phyloP scores from a whole-genome alignment of 1,284 basidiomycete species.

The Ustilago lituana region DNA sequence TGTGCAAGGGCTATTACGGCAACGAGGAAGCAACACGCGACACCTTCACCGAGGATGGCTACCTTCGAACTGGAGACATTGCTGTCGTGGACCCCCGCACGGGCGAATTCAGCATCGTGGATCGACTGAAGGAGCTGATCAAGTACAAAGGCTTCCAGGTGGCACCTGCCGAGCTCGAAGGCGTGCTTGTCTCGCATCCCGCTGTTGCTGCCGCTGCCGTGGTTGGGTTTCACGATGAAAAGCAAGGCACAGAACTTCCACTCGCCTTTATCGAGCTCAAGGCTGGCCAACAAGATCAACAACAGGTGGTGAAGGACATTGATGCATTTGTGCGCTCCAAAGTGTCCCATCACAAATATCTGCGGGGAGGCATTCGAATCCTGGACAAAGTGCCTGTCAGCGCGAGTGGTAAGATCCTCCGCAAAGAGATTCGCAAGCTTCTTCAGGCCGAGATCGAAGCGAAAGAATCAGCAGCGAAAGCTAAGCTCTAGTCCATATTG shows the following conservation, averaged over 20 bases:
- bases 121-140: slow-evolving; percentile 63
- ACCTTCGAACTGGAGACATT: slow-evolving; percentile 61
- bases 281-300: slow-evolving; percentile 1
- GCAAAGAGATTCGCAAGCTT: slow-evolving; percentile 40
- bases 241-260: slow-evolving; percentile 48
- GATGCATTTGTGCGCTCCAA: slow-evolving; percentile 30
- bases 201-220: slow-evolving; percentile 55
- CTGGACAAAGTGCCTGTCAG: slow-evolving; percentile 35
- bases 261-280: slow-evolving; percentile 43
- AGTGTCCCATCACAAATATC: slow-evolving; percentile 35
- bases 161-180: slow-evolving; percentile 59
- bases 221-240: slow-evolving; percentile 46
- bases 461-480: slow-evolving; percentile 3
- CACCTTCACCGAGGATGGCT: slow-evolving; percentile 72
- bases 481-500: slow-evolving; percentile 4
- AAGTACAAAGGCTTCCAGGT: slow-evolving; percentile 64
- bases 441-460: slow-evolving; percentile 15
- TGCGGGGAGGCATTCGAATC: slow-evolving; percentile 41
- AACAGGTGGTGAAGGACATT: slow-evolving; percentile 12
- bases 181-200: slow-evolving; percentile 40
- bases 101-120: slow-evolving; percentile 54
- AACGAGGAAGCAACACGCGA: slow-evolving; percentile 70
- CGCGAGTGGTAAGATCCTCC: slow-evolving; percentile 41
- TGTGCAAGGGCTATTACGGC: slow-evolving; percentile 44
- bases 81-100: slow-evolving; percentile 42